Percentiles rank a stretch among this genome's conserved stretches.
phyloP scores from a whole-genome alignment of 73 alveolate genomes.

The Durusdinium trenchii region DNA sequence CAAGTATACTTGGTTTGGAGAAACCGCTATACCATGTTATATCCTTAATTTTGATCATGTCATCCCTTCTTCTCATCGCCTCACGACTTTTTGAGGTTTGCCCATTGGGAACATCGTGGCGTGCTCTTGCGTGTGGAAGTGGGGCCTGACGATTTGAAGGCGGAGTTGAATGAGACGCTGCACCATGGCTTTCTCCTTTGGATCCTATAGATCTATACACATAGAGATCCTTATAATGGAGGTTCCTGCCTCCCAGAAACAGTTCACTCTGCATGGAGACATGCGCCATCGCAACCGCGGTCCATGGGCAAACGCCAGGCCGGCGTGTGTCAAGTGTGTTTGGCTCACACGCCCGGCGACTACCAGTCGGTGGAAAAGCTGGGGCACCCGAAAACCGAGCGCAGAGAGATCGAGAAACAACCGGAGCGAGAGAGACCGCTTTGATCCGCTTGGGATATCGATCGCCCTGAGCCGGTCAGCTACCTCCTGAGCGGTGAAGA shows the following conservation, averaged over 20 bases:
- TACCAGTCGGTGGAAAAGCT: conserved; percentile 65
- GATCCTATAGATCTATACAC: too few relatives aligned
- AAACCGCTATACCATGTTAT: too few relatives aligned
- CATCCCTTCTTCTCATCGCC: too few relatives aligned
- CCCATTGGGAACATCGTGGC: conserved; percentile 88
- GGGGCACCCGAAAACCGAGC: background rate
- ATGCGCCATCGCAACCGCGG: background rate
- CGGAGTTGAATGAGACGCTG: background rate
- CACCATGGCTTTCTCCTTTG: background rate
- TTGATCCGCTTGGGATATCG: too few relatives aligned
- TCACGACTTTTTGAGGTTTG: background rate
- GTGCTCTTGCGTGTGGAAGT: conserved; percentile 52
- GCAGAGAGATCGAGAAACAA: background rate
- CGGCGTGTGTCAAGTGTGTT: conserved; percentile 59
- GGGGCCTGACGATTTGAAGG: conserved; percentile 77
- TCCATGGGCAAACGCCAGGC: background rate
- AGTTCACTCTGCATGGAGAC: too few relatives aligned
- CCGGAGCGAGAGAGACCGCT: too few relatives aligned
- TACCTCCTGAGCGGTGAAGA: background rate
- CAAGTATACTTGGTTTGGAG: too few relatives aligned
- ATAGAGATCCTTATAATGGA: too few relatives aligned
- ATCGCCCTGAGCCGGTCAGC: background rate
- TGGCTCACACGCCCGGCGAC: conserved; percentile 56
- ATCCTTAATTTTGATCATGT: too few relatives aligned
- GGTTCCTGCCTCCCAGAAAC: too few relatives aligned